Evolutionary conservation across 139 green algal species (phyloP).

Genomic region (Chlamydomonas urium): DNA sequence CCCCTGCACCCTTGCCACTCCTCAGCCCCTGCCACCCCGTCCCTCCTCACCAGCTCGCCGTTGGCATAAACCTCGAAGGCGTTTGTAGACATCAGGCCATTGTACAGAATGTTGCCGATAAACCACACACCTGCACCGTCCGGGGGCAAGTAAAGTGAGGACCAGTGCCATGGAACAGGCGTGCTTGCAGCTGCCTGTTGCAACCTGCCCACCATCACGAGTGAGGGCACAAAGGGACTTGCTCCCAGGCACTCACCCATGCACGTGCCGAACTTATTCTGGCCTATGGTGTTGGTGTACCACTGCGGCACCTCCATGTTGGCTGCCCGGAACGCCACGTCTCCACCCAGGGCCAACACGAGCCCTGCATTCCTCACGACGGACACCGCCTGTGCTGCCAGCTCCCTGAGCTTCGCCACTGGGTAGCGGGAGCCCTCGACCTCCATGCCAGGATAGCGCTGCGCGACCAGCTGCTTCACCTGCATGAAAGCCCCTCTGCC

Average conservation of each 20-base stretch:
- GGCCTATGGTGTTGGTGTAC: conserved; percentile 16
- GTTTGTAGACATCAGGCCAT: conserved; percentile 47
- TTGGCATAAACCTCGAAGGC: conserved; percentile 72
- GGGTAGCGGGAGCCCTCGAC: conserved; percentile 54
- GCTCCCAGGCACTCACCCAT: conserved; percentile 17
- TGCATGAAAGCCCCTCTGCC: conserved; percentile 65
- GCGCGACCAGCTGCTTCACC: conserved; percentile 46
- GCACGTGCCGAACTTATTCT: conserved; percentile 28
- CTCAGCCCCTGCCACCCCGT: background rate
- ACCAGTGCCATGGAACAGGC: background rate
- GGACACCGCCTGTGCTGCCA: conserved; percentile 26
- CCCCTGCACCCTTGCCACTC: no score
- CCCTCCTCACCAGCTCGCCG: conserved; percentile 42
- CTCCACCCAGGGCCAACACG: conserved; percentile 35
- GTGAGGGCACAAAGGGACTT: no score
- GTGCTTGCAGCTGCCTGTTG: no score
- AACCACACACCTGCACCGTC: conserved; percentile 38
- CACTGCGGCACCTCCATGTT: conserved; percentile 1
- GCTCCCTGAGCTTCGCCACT: conserved; percentile 21
- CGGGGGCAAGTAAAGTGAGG: background rate
- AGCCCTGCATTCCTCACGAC: conserved; percentile 42
- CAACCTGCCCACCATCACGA: no score
- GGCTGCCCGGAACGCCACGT: conserved; percentile 30
- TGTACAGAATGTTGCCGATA: conserved; percentile 59
- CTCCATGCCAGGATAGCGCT: conserved; percentile 43